These are phyloP conservation scores for Annulohypoxylon maeteangense DNA, from an alignment of 495 filamentous ascomycete species.

Conservation along the genomic window DNA sequence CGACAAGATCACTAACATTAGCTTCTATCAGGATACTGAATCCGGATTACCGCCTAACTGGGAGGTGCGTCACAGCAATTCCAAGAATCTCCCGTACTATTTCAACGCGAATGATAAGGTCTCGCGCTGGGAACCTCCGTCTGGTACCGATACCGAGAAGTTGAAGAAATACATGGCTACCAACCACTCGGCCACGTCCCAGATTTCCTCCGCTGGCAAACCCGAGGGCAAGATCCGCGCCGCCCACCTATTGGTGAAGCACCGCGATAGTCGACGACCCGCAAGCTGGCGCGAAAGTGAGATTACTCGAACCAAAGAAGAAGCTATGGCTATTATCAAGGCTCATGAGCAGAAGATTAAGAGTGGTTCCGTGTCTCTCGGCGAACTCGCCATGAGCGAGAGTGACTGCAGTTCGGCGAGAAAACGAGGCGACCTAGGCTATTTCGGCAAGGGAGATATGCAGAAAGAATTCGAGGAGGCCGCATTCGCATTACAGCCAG, in stretches of 20 bases:
- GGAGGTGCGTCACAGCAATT: slow-evolving; percentile 96
- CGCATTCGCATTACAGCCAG: slow-evolving; percentile 84
- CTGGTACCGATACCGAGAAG: slow-evolving; percentile 85
- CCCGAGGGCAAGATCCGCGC: slow-evolving; percentile 88
- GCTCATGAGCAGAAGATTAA: slow-evolving; percentile 79
- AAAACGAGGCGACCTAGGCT: slow-evolving; percentile 94
- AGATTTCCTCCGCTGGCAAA: slow-evolving; percentile 58
- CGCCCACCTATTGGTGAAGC: slow-evolving; percentile 93
- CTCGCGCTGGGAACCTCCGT: slow-evolving; percentile 93
- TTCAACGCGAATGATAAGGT: slow-evolving; percentile 85
- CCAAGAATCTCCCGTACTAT: slow-evolving; percentile 98
- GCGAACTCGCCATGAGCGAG: slow-evolving; percentile 85
- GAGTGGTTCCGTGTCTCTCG: slow-evolving; percentile 71
- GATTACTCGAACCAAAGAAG: slow-evolving; percentile 87
- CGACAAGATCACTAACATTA: slow-evolving; percentile 23
- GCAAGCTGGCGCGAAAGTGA: slow-evolving; percentile 90
- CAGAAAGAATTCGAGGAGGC: slow-evolving; percentile 99
- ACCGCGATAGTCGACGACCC: slow-evolving; percentile 83
- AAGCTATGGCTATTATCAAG: slow-evolving; percentile 80
- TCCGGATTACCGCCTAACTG: slow-evolving; percentile 86
- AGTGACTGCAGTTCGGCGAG: slow-evolving; percentile 94
- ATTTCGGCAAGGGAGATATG: slow-evolving; percentile 94
- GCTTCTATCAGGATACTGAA: slow-evolving; percentile 60
- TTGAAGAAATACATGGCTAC: slow-evolving; percentile 92
- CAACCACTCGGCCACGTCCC: slow-evolving; percentile 72